phyloP scores from a whole-genome alignment of 306 rosid species.

The Calophaca sinica region DNA sequence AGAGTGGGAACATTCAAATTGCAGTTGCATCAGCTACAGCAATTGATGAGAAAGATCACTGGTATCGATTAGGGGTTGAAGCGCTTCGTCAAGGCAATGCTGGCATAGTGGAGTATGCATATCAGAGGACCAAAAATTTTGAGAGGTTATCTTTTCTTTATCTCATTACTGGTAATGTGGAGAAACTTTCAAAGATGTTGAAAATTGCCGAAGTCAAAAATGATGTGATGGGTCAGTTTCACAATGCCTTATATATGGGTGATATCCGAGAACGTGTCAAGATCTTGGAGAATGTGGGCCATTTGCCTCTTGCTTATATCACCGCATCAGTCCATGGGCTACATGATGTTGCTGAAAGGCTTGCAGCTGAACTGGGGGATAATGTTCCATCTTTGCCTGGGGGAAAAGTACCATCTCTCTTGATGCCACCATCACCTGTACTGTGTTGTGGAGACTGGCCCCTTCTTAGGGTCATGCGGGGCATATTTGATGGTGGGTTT shows the following conservation, averaged over 20 bases:
- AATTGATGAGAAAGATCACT: conserved; percentile 92
- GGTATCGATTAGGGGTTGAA: conserved; percentile 92
- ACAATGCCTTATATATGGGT: conserved; percentile 89
- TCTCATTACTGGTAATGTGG: conserved; percentile 82
- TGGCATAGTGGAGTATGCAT: conserved; percentile 93
- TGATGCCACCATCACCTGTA: conserved; percentile 80
- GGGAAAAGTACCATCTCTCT: conserved; percentile 75
- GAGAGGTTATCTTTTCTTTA: conserved; percentile 94
- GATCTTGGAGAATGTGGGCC: conserved; percentile 91
- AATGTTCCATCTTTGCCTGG: conserved; percentile 75
- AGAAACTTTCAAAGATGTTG: conserved; percentile 92
- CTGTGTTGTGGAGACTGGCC: conserved; percentile 94
- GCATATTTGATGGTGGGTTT: conserved; percentile 87
- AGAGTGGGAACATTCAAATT: conserved; percentile 93
- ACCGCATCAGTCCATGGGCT: conserved; percentile 87
- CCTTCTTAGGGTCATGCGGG: conserved; percentile 83
- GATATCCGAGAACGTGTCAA: conserved; percentile 79
- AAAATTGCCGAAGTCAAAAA: conserved; percentile 95
- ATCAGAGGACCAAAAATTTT: conserved; percentile 92
- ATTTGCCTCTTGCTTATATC: conserved; percentile 85
- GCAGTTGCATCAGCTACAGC: conserved; percentile 95
- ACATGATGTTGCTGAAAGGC: conserved; percentile 78
- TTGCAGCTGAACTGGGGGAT: conserved; percentile 84
- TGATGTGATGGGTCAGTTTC: conserved; percentile 98
- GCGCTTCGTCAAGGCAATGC: conserved; percentile 97